Conservation (phyloP, 306 rosid genomes). For the Fragaria nilgerrensis region DNA sequence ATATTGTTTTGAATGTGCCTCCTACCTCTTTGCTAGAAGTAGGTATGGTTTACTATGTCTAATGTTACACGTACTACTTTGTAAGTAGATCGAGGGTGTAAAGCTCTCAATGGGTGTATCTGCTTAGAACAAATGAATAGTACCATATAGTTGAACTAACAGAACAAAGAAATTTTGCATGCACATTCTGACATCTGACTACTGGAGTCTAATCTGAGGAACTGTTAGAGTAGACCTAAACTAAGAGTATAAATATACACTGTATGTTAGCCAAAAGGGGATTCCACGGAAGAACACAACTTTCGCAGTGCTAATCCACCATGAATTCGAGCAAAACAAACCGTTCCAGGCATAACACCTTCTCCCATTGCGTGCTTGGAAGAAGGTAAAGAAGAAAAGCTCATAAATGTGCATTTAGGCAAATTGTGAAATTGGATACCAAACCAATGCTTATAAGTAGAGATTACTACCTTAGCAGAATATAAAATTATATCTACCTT, state of each 20-base stretch:
- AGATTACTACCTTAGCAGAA: constrained; percentile 79
- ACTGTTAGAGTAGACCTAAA: constrained; percentile 36
- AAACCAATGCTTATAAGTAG: background rate
- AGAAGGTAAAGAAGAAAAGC: background rate
- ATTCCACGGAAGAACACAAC: background rate
- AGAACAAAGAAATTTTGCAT: background rate
- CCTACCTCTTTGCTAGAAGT: constrained; percentile 72
- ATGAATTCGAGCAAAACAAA: background rate
- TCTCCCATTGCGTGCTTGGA: too few relatives aligned
- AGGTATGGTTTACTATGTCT: constrained; percentile 80
- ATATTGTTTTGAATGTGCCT: constrained; percentile 57
- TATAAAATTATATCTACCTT: constrained; percentile 78
- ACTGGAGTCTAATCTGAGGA: constrained; percentile 18
- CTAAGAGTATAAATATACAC: constrained; percentile 30
- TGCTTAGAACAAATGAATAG: constrained; percentile 5
- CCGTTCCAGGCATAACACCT: background rate
- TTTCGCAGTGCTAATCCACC: constrained; percentile 3
- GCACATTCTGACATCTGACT: constrained; percentile 6
- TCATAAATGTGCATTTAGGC: background rate
- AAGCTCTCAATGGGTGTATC: background rate
- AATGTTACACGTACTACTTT: constrained; percentile 8
- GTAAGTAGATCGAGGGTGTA: constrained; percentile 8
- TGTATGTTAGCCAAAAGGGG: constrained; percentile 32
- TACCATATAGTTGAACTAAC: background rate
- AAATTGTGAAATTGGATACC: background rate